Percentiles rank a stretch among this genome's conserved stretches.
Conservation (phyloP, 2,329 filamentous ascomycete genomes). For the Diplocarpon mali region DNA sequence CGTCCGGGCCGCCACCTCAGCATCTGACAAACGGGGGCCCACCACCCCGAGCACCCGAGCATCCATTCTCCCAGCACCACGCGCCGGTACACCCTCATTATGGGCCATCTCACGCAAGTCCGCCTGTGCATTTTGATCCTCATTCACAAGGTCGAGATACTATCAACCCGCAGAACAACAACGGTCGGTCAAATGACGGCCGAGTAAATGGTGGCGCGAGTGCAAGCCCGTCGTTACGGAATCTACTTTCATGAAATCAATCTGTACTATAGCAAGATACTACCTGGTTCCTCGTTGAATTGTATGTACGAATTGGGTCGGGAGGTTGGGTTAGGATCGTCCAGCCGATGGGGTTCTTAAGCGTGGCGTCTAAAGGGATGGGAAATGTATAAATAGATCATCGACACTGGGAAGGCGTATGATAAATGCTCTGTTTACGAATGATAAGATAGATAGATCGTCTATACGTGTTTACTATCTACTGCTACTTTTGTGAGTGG, state of each 20-base stretch:
- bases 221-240: slow-evolving; percentile 64
- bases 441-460: neutral
- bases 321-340: too few species aligned
- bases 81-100: slow-evolving; percentile 33
- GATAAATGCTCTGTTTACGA: neutral
- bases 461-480: neutral
- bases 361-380: slow-evolving; percentile 14
- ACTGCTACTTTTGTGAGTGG: too few species aligned
- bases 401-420: neutral
- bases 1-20: slow-evolving; percentile 26
- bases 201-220: slow-evolving; percentile 55
- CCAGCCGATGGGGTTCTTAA: slow-evolving; percentile 1
- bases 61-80: slow-evolving; percentile 35
- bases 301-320: slow-evolving; percentile 4
- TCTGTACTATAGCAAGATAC: slow-evolving; percentile 3
- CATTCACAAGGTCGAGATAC: slow-evolving; percentile 22
- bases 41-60: slow-evolving; percentile 34
- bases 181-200: slow-evolving; percentile 29
- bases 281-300: neutral
- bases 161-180: slow-evolving; percentile 22
- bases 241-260: slow-evolving; percentile 50
- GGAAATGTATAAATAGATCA: slow-evolving; percentile 2
- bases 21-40: slow-evolving; percentile 28
- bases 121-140: slow-evolving; percentile 22
- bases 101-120: slow-evolving; percentile 21